phyloP scores from a whole-genome alignment of 2,329 filamentous ascomycete species.

The Aspergillus quadricinctus region DNA sequence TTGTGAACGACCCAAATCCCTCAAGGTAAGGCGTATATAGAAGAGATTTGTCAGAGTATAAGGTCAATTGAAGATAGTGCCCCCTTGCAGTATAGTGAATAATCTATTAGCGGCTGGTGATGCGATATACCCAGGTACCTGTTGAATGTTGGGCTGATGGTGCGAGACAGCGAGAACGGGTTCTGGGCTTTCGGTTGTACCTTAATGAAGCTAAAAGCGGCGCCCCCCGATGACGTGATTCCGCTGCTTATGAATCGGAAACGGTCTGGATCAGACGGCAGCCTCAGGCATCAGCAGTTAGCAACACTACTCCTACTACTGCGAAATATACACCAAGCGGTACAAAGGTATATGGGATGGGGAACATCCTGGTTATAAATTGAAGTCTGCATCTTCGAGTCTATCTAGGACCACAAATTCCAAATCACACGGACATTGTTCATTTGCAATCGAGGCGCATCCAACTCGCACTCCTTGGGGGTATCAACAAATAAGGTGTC shows the following conservation, averaged over 20 bases:
- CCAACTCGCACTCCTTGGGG: conserved; percentile 20
- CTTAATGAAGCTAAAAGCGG: conserved; percentile 7
- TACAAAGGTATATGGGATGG: neutral
- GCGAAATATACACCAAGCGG: neutral
- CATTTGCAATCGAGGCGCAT: conserved; percentile 12
- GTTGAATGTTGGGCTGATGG: neutral
- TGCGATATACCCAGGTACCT: neutral
- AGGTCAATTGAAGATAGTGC: neutral
- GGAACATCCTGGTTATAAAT: neutral
- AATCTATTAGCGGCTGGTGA: neutral
- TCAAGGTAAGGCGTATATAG: conserved; percentile 3
- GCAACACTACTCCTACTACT: neutral
- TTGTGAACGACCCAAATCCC: neutral
- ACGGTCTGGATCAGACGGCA: conserved; percentile 17
- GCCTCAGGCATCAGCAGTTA: conserved; percentile 9
- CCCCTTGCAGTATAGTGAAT: neutral
- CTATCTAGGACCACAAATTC: conserved; percentile 13
- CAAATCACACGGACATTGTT: conserved; percentile 5
- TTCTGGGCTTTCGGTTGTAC: neutral
- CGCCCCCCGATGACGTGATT: conserved; percentile 28
- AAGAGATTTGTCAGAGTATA: conserved; percentile 11
- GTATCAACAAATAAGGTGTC: conserved; percentile 23
- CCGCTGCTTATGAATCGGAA: conserved; percentile 29
- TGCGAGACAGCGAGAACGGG: conserved; percentile 12
- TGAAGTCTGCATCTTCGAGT: conserved; percentile 6